Evolutionary conservation across 2,329 filamentous ascomycete species (phyloP).

Genomic region (Diaporthe vexans): DNA sequence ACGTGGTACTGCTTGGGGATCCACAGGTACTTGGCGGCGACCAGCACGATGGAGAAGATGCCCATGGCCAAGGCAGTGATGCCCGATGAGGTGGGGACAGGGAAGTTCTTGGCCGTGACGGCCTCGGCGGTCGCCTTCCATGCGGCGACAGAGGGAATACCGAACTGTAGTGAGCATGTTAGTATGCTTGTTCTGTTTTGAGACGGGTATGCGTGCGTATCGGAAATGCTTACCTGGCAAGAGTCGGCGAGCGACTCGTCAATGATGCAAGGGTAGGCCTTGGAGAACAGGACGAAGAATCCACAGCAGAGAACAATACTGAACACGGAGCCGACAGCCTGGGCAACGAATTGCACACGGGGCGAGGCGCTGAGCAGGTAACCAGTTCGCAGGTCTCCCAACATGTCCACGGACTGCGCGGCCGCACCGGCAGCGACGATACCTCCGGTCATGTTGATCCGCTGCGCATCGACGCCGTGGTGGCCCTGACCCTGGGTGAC

Average conservation of each 20-base stretch:
- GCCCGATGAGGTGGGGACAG: slow-evolving; percentile 67
- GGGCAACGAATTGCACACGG: slow-evolving; percentile 75
- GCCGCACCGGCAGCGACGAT: slow-evolving; percentile 69
- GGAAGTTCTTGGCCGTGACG: slow-evolving; percentile 69
- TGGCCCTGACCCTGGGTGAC: slow-evolving; percentile 70
- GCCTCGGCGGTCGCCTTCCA: slow-evolving; percentile 76
- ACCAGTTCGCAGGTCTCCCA: slow-evolving; percentile 76
- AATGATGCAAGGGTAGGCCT: slow-evolving; percentile 78
- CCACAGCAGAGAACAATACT: slow-evolving; percentile 66
- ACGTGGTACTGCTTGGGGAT: slow-evolving; percentile 53
- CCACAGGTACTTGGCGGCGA: slow-evolving; percentile 66
- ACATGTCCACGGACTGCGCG: slow-evolving; percentile 66
- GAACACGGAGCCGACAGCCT: slow-evolving; percentile 76
- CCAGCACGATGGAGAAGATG: slow-evolving; percentile 62
- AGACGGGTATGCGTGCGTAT: no score
- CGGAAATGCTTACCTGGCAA: not conserved
- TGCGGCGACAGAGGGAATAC: slow-evolving; percentile 73
- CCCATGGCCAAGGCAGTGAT: slow-evolving; percentile 71
- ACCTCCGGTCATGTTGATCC: slow-evolving; percentile 76
- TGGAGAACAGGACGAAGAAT: slow-evolving; percentile 77
- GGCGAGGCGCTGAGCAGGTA: slow-evolving; percentile 77
- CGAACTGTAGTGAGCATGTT: slow-evolving; percentile 58
- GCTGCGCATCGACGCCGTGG: slow-evolving; percentile 66
- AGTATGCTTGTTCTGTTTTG: no score
- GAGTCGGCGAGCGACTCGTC: slow-evolving; percentile 56